These are phyloP conservation scores for Diaporthe sp. DNA, from an alignment of 2,329 filamentous ascomycete genomes.

Conservation along the genomic window DNA sequence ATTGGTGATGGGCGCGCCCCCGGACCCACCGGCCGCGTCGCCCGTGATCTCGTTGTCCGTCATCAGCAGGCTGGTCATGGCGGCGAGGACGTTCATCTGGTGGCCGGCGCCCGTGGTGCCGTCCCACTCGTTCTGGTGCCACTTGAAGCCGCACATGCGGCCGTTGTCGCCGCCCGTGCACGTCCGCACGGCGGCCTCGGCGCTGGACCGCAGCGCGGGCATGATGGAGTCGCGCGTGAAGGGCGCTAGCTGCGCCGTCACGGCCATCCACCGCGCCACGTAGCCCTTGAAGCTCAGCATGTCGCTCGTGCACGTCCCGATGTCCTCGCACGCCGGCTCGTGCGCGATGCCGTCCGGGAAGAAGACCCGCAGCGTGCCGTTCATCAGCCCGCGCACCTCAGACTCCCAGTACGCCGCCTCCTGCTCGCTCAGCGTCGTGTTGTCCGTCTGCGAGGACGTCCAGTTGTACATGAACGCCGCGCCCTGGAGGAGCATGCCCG, in stretches of 20 bases:
- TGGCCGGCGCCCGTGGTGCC: slow-evolving; percentile 64
- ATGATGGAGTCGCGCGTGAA: slow-evolving; percentile 58
- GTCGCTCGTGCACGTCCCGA: slow-evolving; percentile 67
- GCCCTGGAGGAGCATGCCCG: slow-evolving; percentile 70
- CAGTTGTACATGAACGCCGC: slow-evolving; percentile 71
- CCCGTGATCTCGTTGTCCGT: slow-evolving; percentile 36
- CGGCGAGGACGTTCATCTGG: slow-evolving; percentile 64
- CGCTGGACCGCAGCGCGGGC: slow-evolving; percentile 60
- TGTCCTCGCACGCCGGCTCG: slow-evolving; percentile 67
- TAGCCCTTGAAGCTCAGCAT: slow-evolving; percentile 72
- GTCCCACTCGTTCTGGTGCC: slow-evolving; percentile 61
- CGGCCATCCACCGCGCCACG: slow-evolving; percentile 64
- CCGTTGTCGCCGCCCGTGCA: slow-evolving; percentile 50
- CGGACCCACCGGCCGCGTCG: slow-evolving; percentile 4
- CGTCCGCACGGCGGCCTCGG: slow-evolving; percentile 60
- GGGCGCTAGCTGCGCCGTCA: slow-evolving; percentile 62
- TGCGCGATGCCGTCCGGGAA: slow-evolving; percentile 56
- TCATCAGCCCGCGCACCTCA: slow-evolving; percentile 63
- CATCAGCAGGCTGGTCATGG: slow-evolving; percentile 60
- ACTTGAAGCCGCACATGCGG: slow-evolving; percentile 62
- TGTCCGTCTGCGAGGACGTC: slow-evolving; percentile 56
- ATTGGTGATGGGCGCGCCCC: slow-evolving; percentile 51
- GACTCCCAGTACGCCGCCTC: slow-evolving; percentile 59
- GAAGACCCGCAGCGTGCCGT: slow-evolving; percentile 52
- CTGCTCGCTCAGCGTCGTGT: slow-evolving; percentile 50